phyloP scores from a whole-genome alignment of 306 rosid genomes.

The Acmispon strigosus region DNA sequence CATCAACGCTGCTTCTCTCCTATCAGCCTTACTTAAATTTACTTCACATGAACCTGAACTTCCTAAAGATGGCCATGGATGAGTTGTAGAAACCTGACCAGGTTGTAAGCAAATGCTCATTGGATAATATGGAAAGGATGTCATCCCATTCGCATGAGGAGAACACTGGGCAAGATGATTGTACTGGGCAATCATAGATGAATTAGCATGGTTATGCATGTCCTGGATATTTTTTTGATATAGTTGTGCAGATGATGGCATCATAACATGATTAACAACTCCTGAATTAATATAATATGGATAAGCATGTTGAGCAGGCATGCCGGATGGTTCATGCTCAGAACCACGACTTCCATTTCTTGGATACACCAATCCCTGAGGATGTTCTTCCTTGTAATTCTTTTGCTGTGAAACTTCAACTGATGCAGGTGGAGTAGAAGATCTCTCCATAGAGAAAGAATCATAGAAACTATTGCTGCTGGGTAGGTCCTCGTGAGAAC shows the following conservation, averaged over 20 bases:
- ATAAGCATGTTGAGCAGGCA: slow-evolving; percentile 54
- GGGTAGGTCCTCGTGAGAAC: slow-evolving; percentile 65
- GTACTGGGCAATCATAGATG: slow-evolving; percentile 66
- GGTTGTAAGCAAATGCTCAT: slow-evolving; percentile 59
- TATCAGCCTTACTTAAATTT: slow-evolving; percentile 56
- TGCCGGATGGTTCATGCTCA: slow-evolving; percentile 39
- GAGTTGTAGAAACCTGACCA: slow-evolving; percentile 62
- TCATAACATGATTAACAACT: slow-evolving; percentile 61
- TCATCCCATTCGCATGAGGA: slow-evolving; percentile 64
- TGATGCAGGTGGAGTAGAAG: slow-evolving; percentile 71
- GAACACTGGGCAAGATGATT: slow-evolving; percentile 65
- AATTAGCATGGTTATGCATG: slow-evolving; percentile 48
- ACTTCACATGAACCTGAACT: slow-evolving; percentile 53
- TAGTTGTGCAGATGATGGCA: slow-evolving; percentile 58
- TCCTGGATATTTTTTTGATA: slow-evolving; percentile 75
- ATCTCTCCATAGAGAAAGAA: slow-evolving; percentile 81
- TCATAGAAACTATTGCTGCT: slow-evolving; percentile 50
- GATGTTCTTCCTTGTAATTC: slow-evolving; percentile 35
- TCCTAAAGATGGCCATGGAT: slow-evolving; percentile 70
- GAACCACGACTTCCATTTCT: slow-evolving; percentile 44
- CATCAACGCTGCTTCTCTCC: slow-evolving; percentile 96
- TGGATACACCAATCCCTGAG: slow-evolving; percentile 34
- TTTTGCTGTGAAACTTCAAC: slow-evolving; percentile 50
- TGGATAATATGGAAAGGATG: slow-evolving; percentile 71
- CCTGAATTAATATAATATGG: slow-evolving; percentile 72